A percentile compares a stretch with the other conserved stretches of the same genome.
phyloP scores from a whole-genome alignment of 1,284 basidiomycete species.

The Boletus albobrunnescens region DNA sequence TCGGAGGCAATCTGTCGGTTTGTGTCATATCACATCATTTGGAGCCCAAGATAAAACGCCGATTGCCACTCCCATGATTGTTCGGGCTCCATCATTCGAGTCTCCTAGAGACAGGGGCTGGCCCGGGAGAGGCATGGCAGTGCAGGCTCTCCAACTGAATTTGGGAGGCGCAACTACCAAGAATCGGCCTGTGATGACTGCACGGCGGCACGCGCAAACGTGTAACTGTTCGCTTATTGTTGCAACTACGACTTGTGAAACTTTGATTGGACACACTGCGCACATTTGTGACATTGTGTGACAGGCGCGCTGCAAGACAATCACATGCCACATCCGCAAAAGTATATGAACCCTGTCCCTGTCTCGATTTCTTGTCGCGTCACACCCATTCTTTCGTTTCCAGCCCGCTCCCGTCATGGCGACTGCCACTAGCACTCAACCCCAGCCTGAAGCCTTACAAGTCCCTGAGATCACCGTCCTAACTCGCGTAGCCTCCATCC shows the following conservation, averaged over 20 bases:
- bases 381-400: constrained; percentile 1
- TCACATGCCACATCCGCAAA: constrained; percentile 23
- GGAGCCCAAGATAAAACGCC: background rate
- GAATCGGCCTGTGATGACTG: too few species aligned
- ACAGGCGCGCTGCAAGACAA: constrained; percentile 18
- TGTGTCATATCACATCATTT: constrained; percentile 15
- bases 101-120: constrained; percentile 20
- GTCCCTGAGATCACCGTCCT: constrained; percentile 58
- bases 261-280: too few species aligned
- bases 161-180: too few species aligned
- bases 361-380: constrained; percentile 8
- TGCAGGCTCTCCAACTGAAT: too few species aligned
- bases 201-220: too few species aligned
- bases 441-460: constrained; percentile 25
- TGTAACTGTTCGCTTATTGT: too few species aligned
- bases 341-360: constrained; percentile 34
- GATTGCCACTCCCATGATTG: too few species aligned
- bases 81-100: background rate
- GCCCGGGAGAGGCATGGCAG: background rate
- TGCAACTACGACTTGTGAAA: too few species aligned
- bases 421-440: constrained; percentile 40
- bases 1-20: constrained; percentile 13
- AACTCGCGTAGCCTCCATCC: constrained; percentile 61
- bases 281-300: constrained; percentile 21
- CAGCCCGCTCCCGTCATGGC: constrained; percentile 33